A percentile compares a stretch with the other conserved stretches of the same genome.
Evolutionary conservation across 495 filamentous ascomycete species (phyloP).

Genomic region (Xanthoparmelia taractica): DNA sequence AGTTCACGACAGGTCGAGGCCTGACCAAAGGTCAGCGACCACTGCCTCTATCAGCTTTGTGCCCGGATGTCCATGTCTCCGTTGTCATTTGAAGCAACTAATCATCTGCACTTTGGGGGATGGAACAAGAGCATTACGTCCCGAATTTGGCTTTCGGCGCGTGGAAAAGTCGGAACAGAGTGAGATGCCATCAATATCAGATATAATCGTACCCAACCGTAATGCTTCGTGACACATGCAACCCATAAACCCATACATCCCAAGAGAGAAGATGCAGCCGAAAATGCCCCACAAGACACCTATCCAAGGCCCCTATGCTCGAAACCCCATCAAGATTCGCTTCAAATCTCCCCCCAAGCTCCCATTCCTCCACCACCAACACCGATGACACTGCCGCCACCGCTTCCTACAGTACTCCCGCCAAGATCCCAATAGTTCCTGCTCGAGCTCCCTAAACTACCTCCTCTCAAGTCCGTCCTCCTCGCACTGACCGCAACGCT

Average conservation of each 20-base stretch:
- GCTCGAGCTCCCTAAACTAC: slow-evolving; percentile 48
- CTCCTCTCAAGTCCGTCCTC: slow-evolving; percentile 45
- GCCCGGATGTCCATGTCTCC: no score
- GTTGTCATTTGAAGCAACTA: no score
- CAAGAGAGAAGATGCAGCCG: slow-evolving; percentile 1
- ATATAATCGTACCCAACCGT: background rate
- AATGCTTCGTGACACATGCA: background rate
- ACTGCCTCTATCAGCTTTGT: no score
- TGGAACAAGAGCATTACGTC: background rate
- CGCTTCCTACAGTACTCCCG: slow-evolving; percentile 54
- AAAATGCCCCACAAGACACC: background rate
- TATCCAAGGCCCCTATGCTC: background rate
- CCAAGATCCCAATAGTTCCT: slow-evolving; percentile 85
- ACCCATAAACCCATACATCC: background rate
- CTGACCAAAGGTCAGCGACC: no score
- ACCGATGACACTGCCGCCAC: slow-evolving; percentile 47
- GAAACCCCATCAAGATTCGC: background rate
- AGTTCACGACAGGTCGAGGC: no score
- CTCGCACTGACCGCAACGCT: slow-evolving; percentile 74
- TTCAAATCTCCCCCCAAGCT: slow-evolving; percentile 63
- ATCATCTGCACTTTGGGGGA: no score
- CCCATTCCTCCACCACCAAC: slow-evolving; percentile 52
- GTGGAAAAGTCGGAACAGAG: background rate
- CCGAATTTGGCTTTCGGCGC: no score
- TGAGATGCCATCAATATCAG: background rate